Percentiles rank a stretch among this genome's conserved stretches.
Evolutionary conservation across 441 rosid species (phyloP).

Genomic region (Bocquillonia castaneifolia): DNA sequence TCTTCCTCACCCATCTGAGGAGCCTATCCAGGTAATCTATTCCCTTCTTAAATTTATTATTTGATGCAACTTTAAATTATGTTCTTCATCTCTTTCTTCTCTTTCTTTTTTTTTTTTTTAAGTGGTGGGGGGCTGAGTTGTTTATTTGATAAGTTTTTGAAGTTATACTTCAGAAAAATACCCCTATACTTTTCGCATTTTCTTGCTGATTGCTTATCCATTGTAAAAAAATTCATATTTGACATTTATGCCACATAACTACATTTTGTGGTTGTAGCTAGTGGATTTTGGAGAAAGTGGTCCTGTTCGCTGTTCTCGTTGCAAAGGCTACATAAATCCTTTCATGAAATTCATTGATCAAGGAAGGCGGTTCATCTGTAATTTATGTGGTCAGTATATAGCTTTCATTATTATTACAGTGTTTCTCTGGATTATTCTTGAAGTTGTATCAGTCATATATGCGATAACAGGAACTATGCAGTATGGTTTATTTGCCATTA

Average conservation of each 20-base stretch:
- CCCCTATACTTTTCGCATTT: not conserved
- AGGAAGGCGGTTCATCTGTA: constrained; percentile 71
- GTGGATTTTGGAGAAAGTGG: constrained; percentile 90
- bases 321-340: constrained; percentile 81
- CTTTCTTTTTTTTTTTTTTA: no score
- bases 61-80: not conserved
- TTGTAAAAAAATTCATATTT: not conserved
- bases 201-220: not conserved
- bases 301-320: constrained; percentile 82
- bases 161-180: not conserved
- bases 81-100: not conserved
- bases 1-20: constrained; percentile 79
- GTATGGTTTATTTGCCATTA: not conserved
- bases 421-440: not conserved
- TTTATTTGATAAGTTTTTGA: not conserved
- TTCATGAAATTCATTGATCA: constrained; percentile 79
- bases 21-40: constrained; percentile 59
- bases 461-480: not conserved
- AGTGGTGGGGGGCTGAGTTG: no score
- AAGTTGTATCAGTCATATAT: not conserved
- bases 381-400: constrained; percentile 60
- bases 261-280: constrained; percentile 38
- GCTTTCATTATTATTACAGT: not conserved
- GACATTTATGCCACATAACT: not conserved
- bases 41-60: not conserved